Conservation (phyloP, 2,329 filamentous ascomycete genomes). For the Colletotrichum somersetense region DNA sequence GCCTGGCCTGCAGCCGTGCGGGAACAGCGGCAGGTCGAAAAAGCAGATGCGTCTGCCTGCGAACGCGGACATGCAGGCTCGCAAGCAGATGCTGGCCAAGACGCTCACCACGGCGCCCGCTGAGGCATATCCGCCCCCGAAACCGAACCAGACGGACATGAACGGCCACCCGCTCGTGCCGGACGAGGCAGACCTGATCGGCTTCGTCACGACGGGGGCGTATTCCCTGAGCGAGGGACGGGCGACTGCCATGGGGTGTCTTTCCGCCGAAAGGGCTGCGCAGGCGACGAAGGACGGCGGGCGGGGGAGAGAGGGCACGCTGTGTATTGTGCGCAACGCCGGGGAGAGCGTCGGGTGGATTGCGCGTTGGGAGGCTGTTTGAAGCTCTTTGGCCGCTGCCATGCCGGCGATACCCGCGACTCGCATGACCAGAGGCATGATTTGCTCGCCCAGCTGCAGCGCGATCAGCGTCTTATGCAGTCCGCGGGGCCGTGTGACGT, state of each 20-base stretch:
- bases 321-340: conserved; percentile 86
- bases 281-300: conserved; percentile 50
- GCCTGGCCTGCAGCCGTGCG: conserved; percentile 44
- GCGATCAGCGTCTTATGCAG: not conserved
- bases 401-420: not conserved
- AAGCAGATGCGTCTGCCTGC: conserved; percentile 45
- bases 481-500: not conserved
- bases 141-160: conserved; percentile 55
- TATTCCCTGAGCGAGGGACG: conserved; percentile 83
- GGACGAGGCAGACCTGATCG: conserved; percentile 80
- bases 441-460: not conserved
- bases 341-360: conserved; percentile 85
- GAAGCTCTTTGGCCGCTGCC: conserved; percentile 15
- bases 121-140: conserved; percentile 52
- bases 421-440: not conserved
- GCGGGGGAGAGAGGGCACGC: conserved; percentile 55
- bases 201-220: conserved; percentile 89
- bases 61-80: conserved; percentile 52
- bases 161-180: conserved; percentile 77
- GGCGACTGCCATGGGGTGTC: conserved; percentile 79
- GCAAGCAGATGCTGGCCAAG: conserved; percentile 60
- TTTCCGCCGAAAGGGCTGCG: conserved; percentile 72
- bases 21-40: conserved; percentile 42
- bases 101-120: conserved; percentile 58
- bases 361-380: conserved; percentile 80